Evolutionary conservation across 176 grass and related monocot species (phyloP).

Genomic region (Eragrostis nindensis): DNA sequence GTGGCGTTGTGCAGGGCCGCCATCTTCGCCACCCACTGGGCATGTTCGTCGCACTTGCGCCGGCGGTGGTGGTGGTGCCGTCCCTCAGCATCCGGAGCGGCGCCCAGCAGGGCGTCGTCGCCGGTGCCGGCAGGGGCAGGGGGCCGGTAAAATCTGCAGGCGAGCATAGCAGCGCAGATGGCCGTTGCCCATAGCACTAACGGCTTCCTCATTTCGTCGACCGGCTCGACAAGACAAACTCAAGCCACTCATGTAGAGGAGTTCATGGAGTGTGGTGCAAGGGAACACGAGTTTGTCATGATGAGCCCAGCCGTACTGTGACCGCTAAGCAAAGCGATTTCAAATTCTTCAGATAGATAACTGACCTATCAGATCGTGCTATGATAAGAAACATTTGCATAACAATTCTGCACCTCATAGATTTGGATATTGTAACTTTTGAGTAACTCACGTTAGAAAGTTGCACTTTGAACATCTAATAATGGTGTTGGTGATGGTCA

Average conservation of each 20-base stretch:
- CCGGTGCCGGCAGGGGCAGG: neutral
- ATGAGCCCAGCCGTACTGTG: neutral
- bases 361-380: neutral
- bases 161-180: constrained; percentile 56
- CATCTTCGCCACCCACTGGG: constrained; percentile 54
- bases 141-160: constrained; percentile 29
- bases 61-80: constrained; percentile 36
- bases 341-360: neutral
- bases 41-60: constrained; percentile 47
- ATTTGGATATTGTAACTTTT: no score
- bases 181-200: constrained; percentile 48
- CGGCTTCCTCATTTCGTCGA: neutral
- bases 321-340: constrained; percentile 2
- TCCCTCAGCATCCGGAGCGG: neutral
- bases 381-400: no score
- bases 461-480: no score
- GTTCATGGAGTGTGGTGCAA: neutral
- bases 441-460: no score
- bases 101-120: neutral
- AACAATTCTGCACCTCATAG: no score
- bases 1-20: constrained; percentile 56
- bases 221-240: neutral
- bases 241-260: neutral
- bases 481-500: no score
- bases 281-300: neutral